phyloP scores from a whole-genome alignment of 1,284 basidiomycete genomes.

The Puccinia coronata region DNA sequence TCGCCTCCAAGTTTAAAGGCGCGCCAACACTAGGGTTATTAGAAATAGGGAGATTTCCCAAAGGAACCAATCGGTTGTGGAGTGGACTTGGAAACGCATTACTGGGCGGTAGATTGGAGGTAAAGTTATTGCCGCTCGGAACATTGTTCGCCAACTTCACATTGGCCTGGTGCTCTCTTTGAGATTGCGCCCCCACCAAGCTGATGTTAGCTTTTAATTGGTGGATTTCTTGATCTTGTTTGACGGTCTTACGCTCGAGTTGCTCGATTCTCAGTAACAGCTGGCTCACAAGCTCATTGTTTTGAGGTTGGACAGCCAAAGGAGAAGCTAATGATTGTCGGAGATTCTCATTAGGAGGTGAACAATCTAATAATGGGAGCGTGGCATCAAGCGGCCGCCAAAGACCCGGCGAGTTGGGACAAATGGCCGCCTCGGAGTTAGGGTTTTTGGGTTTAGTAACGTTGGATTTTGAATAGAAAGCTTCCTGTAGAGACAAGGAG shows the following conservation, averaged over 20 bases:
- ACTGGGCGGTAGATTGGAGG: not conserved
- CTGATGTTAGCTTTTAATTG: conserved; percentile 37
- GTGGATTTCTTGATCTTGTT: conserved; percentile 43
- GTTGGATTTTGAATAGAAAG: conserved; percentile 50
- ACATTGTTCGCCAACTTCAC: conserved; percentile 6
- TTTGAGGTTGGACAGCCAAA: conserved; percentile 22
- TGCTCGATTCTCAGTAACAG: conserved; percentile 46
- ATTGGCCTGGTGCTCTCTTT: conserved; percentile 28
- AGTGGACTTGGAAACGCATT: conserved; percentile 18
- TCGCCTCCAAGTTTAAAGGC: not conserved
- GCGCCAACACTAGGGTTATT: not conserved
- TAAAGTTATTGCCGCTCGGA: not conserved
- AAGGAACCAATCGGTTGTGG: conserved; percentile 15
- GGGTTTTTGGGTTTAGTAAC: conserved; percentile 38
- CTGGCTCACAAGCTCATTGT: conserved; percentile 37
- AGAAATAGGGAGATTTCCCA: not conserved
- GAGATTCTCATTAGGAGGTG: conserved; percentile 16
- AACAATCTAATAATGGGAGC: conserved; percentile 7
- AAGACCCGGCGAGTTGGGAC: conserved; percentile 36
- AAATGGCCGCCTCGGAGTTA: not conserved
- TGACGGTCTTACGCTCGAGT: conserved; percentile 39
- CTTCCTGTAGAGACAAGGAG: conserved; percentile 18
- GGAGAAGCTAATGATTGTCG: conserved; percentile 41
- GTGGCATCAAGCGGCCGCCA: conserved; percentile 29
- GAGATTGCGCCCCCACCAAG: conserved; percentile 20